phyloP scores from a whole-genome alignment of 768 basidiomycete species.

The Mycena metata region DNA sequence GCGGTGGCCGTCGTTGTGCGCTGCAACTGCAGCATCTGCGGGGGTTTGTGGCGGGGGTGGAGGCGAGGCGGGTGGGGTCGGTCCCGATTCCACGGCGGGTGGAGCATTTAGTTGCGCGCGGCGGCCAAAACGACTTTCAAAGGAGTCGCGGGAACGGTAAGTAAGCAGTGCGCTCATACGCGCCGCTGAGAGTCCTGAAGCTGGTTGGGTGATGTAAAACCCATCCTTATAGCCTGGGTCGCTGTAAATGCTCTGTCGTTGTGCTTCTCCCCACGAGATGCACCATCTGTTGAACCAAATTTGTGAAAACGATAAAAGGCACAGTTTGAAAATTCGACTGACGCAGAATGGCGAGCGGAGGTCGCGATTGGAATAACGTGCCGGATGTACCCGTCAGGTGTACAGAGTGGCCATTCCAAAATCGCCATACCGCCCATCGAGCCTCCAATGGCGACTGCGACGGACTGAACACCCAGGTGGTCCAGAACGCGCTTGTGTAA shows the following conservation, averaged over 20 bases:
- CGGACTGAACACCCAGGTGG: conserved; percentile 79
- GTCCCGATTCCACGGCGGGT: conserved; percentile 34
- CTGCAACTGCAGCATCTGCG: conserved; percentile 70
- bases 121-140: conserved; percentile 93
- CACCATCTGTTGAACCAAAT: conserved; percentile 70
- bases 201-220: conserved; percentile 78
- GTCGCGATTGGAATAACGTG: conserved; percentile 94
- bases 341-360: conserved; percentile 91
- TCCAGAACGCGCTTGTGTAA: conserved; percentile 93
- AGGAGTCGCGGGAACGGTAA: conserved; percentile 92
- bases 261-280: conserved; percentile 98
- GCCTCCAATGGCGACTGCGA: conserved; percentile 94
- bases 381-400: conserved; percentile 78
- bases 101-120: conserved; percentile 65
- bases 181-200: conserved; percentile 90
- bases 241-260: conserved; percentile 95
- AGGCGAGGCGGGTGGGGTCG: conserved; percentile 65
- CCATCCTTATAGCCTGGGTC: conserved; percentile 92
- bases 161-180: conserved; percentile 96
- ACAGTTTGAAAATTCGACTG: not conserved
- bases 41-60: conserved; percentile 39
- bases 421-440: conserved; percentile 99
- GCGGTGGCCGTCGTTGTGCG: conserved; percentile 91
- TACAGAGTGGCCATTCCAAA: conserved; percentile 95
- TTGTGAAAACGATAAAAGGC: not conserved